Conservation (phyloP, 2,329 filamentous ascomycete genomes). For the Calonectria pseudoreteaudii region DNA sequence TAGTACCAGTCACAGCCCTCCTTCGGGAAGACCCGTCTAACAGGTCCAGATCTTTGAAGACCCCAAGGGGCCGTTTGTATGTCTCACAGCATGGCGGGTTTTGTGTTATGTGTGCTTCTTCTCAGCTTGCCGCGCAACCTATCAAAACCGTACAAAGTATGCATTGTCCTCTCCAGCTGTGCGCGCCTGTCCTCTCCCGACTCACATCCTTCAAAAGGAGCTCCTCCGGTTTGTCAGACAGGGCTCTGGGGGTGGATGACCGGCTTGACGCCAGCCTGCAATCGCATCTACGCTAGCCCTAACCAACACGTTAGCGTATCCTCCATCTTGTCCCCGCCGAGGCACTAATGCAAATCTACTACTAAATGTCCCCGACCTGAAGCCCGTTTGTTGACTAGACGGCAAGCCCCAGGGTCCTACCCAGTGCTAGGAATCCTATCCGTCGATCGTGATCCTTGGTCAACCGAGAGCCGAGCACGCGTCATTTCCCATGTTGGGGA, state of each 20-base stretch:
- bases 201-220: not conserved
- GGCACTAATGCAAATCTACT: not conserved
- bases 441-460: not conserved
- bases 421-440: not conserved
- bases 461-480: not conserved
- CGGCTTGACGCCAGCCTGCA: constrained; percentile 19
- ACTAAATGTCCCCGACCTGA: not conserved
- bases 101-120: not conserved
- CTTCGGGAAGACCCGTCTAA: constrained; percentile 1
- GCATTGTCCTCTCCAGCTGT: not conserved
- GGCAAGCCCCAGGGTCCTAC: not conserved
- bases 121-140: not conserved
- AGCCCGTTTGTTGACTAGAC: not conserved
- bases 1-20: not conserved
- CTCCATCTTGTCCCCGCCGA: not conserved
- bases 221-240: not conserved
- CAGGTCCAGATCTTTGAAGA: not conserved
- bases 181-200: not conserved
- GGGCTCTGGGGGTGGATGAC: constrained; percentile 15
- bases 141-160: not conserved
- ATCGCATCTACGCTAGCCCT: constrained; percentile 5
- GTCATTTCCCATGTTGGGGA: not conserved
- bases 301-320: constrained; percentile 2
- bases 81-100: not conserved
- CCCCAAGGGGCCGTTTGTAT: not conserved